Evolutionary conservation across 2,329 filamentous ascomycete species (phyloP).

Genomic region (Fusarium tupiense): DNA sequence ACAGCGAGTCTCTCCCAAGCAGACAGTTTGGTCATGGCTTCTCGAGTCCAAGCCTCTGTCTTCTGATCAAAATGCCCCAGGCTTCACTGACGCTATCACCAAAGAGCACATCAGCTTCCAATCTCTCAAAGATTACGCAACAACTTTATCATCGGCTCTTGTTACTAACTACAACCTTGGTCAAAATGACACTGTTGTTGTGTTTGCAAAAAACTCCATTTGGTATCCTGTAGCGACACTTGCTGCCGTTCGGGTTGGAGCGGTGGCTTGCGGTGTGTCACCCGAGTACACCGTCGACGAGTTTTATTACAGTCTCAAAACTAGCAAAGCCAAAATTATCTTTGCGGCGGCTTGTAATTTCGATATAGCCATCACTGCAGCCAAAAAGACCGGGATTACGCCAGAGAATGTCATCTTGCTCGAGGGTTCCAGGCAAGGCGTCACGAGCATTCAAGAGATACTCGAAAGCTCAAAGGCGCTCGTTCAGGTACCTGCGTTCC

Average conservation of each 20-base stretch:
- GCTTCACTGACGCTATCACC: not conserved
- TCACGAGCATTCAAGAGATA: not conserved
- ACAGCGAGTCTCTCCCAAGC: not conserved
- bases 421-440: not conserved
- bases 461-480: not conserved
- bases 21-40: not conserved
- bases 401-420: not conserved
- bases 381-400: constrained; percentile 4
- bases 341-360: not conserved
- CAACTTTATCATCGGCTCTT: not conserved
- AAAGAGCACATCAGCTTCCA: not conserved
- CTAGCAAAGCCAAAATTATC: constrained; percentile 6
- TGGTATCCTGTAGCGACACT: constrained; percentile 3
- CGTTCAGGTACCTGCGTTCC: not conserved
- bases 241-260: not conserved
- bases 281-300: constrained; percentile 19
- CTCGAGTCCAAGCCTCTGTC: not conserved
- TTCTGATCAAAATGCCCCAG: not conserved
- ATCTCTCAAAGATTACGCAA: not conserved
- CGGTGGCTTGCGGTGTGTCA: constrained; percentile 1
- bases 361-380: not conserved
- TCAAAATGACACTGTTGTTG: not conserved
- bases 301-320: constrained; percentile 2
- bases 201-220: not conserved
- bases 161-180: not conserved